Base-by-base conservation (phyloP, 2,329 filamentous ascomycete species). In the Alternaria novae-zelandiae region DNA sequence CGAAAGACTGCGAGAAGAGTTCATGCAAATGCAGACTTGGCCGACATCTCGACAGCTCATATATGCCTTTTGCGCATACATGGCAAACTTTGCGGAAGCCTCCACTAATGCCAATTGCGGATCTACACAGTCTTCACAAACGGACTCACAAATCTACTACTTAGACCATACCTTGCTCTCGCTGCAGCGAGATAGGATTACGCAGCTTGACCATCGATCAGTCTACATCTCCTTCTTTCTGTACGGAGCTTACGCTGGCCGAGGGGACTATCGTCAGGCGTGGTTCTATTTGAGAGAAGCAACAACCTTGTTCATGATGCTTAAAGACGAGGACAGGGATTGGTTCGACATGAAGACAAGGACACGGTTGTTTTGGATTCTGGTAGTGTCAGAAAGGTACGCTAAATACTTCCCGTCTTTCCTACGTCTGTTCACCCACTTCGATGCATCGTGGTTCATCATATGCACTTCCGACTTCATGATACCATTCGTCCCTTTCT, bases 211-310 rank as follows among this genome's bases (percentile, higher is more conserved):
- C 6, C 69, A 68, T 2, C 64, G 67, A 13, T 74, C 69, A 7
- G 74, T 92, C 12, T 88, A 89, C 62, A 93, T 90, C n/a, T 93
- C 90, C 57, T 93, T 92, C 79, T 94, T 95, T 77, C 78, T 95
- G 25, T 94, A 92, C 71, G 90, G 87, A 41, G 90, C 89, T 61
- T 88, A 90, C 76, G 90, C 91, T 64, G 90, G 88, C 41, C 82
- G 92, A 50, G 90, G 93, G 66, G 84, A 89, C 76, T 90, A 94
- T 76, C 89, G 91, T 66, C 89, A 89, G 77, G 91, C 91, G 2
- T 95, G 92, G 91, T 94, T 89, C 74, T 89, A 93, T 75, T 82
- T 95, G 10, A 88, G 91, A 25, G 92, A 96, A 79, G 90, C 91
- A 6, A 90, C 89, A 2, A 94, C 91, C 6, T 83, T 95, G 78